A percentile compares a stretch with the other conserved stretches of the same genome.
phyloP scores from a whole-genome alignment of 768 basidiomycete species.

The Boletus speciosus region DNA sequence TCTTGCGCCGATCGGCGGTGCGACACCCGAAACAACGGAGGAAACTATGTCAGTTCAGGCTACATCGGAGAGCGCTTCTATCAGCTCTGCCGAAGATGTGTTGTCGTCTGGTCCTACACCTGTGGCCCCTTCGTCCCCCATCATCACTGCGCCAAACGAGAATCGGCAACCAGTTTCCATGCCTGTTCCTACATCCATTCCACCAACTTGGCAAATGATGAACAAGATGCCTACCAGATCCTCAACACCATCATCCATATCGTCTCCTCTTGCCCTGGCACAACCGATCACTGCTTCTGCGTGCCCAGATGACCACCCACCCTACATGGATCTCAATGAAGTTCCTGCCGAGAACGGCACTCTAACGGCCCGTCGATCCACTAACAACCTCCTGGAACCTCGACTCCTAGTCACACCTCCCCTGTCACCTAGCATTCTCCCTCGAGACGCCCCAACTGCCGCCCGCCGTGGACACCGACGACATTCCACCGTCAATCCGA shows the following conservation, averaged over 20 bases:
- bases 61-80: slow-evolving; percentile 16
- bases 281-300: slow-evolving; percentile 76
- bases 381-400: slow-evolving; percentile 61
- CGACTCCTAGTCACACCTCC: slow-evolving; percentile 72
- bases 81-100: slow-evolving; percentile 24
- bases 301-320: slow-evolving; percentile 56
- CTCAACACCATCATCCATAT: slow-evolving; percentile 85
- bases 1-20: slow-evolving; percentile 30
- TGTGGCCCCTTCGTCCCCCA: slow-evolving; percentile 52
- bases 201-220: slow-evolving; percentile 38
- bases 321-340: slow-evolving; percentile 67
- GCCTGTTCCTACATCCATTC: slow-evolving; percentile 44
- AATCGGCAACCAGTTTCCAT: slow-evolving; percentile 28
- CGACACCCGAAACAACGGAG: slow-evolving; percentile 23
- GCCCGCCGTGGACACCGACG: slow-evolving; percentile 62
- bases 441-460: slow-evolving; percentile 45
- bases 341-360: slow-evolving; percentile 34
- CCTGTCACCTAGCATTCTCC: slow-evolving; percentile 54
- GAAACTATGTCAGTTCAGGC: slow-evolving; percentile 11
- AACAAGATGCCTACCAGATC: slow-evolving; percentile 66
- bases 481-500: slow-evolving; percentile 66
- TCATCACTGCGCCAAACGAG: slow-evolving; percentile 19
- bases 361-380: slow-evolving; percentile 63
- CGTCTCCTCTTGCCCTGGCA: slow-evolving; percentile 81
- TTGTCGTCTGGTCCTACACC: slow-evolving; percentile 65